Evolutionary conservation across 1,284 basidiomycete species (phyloP), one percentile per base, ranked within the genome.

Genomic region (Agroathelia rolfsii): DNA sequence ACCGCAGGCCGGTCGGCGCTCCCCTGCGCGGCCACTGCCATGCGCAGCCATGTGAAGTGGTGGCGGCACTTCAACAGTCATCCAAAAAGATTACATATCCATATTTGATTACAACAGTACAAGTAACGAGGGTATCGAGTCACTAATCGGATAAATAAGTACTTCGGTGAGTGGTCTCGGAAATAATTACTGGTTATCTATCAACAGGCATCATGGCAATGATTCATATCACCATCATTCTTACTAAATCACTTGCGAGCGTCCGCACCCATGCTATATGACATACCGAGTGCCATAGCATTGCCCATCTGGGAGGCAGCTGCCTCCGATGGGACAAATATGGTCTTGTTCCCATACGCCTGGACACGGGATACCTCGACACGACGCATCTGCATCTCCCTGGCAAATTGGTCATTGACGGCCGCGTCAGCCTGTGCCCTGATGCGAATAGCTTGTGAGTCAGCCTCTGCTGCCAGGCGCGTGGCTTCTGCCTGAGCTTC

Each of bases 401-500:
- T 66, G 5, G 82, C 81, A 47, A 80, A 86, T 32, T 59, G 53
- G 45, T 84, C 76, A 13, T 55, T 42, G 15, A 85, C 74, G 22
- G 62, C 54, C 7, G 63, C 55, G 41, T 83, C 79, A 3, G 79
- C 80, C 3, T 55, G 41, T 0, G 81, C 74, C 45, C 72, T 80
- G 43, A 72, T 64, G 20, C 69, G 67, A 28, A 75, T 60, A 1
- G 82, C 78, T 41, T 72, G 69, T 1, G 82, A 77, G 11, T 85
- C 82, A 1, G 83, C 83, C 39, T 77, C 64, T 2, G 82, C 83
- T 6, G 69, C 66, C 36, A 85, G 50, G 14, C 73, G 66, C 2
- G 74, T 84, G 3, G 82, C 81, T 45, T 77, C 69, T 0, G 79
- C 82, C 38, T 76, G 66, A 1, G 83, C 81, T 42, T 74, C 66